Base-by-base conservation (phyloP, 257 asterid genomes). In the Salvia rosmarinus region DNA sequence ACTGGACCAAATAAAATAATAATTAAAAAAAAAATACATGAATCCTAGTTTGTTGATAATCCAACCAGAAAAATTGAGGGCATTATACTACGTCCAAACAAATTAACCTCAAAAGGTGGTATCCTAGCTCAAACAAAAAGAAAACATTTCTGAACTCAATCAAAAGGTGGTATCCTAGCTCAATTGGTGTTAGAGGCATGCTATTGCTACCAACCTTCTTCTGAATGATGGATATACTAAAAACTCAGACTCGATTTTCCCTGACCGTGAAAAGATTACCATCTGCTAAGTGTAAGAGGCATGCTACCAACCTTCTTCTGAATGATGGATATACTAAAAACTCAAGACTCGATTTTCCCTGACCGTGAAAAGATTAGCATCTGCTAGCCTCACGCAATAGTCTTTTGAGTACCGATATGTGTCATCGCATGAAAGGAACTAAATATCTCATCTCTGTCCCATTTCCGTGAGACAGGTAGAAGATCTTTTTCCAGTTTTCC, bases 401-500 rank as follows among this genome's bases (percentile, higher is more conserved):
- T 19, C 20, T 37, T 39, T 50, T 4, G 32, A 66, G 25, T 19
- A 12, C 16, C n/a, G 32, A 4, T 50, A 0, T 16, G 19, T 9
- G 65, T 95, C 84, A 91, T 64, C 94, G 85, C 98, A 95, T 91
- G 84, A 83, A 91, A 13, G 98, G 99, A 74, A 82, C 87, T 62
- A 89, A 71, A 83, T 82, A 75, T 73, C 99, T 84, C 86, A 95
- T 88, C 89, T 91, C 99, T 12, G 95, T 73, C 30, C 99, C 99
- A 61, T 91, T 95, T 76, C 99, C 99, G 80, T 91, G 85, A 28
- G 97, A 84, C 70, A 91, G 84, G 80, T 76, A 91, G 82, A 84
- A 95, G 20, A 95, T 91, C 85, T 95, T 95, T 87, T 91, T 95
- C 99, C 99, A 95, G 87, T 79, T 87, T 52, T 88, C 95, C 72